These are phyloP conservation scores for Cercophora scortea DNA, from an alignment of 495 filamentous ascomycete species.

Conservation along the genomic window DNA sequence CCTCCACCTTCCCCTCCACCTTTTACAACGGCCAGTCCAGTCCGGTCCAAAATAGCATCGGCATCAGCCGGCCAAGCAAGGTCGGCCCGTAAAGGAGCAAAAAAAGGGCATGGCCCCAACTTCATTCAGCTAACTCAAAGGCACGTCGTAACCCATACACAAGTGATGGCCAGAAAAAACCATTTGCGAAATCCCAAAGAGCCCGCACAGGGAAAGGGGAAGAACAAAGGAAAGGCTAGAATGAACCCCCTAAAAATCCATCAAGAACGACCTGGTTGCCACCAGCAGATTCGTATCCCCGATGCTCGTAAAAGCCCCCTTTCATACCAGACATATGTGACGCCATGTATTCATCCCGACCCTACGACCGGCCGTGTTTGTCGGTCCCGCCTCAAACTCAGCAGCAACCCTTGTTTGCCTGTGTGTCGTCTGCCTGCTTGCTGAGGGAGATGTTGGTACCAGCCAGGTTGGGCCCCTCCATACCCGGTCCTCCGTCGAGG, in stretches of 20 bases:
- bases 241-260: slow-evolving; percentile 18
- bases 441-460: slow-evolving; percentile 76
- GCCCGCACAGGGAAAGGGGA: slow-evolving; percentile 19
- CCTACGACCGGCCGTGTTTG: slow-evolving; percentile 26
- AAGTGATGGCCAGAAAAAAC: slow-evolving; percentile 15
- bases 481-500: slow-evolving; percentile 75
- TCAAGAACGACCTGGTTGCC: slow-evolving; percentile 25
- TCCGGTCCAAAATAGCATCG: neutral
- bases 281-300: slow-evolving; percentile 26
- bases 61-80: neutral
- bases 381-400: slow-evolving; percentile 36
- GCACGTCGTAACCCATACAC: slow-evolving; percentile 23
- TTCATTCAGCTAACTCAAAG: slow-evolving; percentile 18
- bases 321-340: slow-evolving; percentile 36
- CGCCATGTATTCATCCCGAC: slow-evolving; percentile 38
- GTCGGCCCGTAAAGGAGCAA: neutral
- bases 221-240: slow-evolving; percentile 24
- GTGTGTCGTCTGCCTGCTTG: slow-evolving; percentile 54
- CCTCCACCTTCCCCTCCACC: neutral
- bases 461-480: slow-evolving; percentile 62
- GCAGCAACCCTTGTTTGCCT: slow-evolving; percentile 83
- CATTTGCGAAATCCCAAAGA: slow-evolving; percentile 16
- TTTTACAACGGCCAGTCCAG: neutral
- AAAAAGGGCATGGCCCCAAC: slow-evolving; percentile 14
- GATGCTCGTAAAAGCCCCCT: slow-evolving; percentile 26